Conservation (phyloP, 352 stramenopile species). For the Saprolegnia diclina region DNA sequence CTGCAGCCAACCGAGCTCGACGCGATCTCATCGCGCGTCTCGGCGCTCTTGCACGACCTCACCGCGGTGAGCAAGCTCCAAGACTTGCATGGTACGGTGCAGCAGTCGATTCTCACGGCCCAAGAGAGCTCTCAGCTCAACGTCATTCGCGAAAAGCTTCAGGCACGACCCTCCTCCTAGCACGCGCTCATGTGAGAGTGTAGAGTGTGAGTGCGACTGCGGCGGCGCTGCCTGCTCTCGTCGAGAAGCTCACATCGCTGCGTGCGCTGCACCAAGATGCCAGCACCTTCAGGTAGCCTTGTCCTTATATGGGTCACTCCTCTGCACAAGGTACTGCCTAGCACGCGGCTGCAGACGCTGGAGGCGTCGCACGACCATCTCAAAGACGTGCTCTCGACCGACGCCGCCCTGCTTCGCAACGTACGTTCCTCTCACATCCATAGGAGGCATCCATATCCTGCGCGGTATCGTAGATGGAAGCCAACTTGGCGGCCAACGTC, state of each 20-base stretch:
- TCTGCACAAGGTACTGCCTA: too few species aligned
- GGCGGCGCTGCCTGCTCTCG: slow-evolving; percentile 51
- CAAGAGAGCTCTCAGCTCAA: slow-evolving; percentile 61
- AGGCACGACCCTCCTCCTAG: neutral
- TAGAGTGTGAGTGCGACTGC: slow-evolving; percentile 51
- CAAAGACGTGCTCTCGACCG: slow-evolving; percentile 51
- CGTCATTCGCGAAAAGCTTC: slow-evolving; percentile 64
- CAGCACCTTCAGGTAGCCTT: slow-evolving; percentile 17
- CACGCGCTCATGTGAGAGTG: neutral
- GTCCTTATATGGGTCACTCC: neutral
- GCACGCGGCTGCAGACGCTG: slow-evolving; percentile 48
- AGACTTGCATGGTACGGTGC: slow-evolving; percentile 48
- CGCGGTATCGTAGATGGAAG: slow-evolving; percentile 47
- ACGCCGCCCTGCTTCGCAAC: slow-evolving; percentile 57
- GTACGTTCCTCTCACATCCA: slow-evolving; percentile 35
- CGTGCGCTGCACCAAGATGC: slow-evolving; percentile 65
- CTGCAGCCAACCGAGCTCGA: slow-evolving; percentile 75
- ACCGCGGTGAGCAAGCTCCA: slow-evolving; percentile 75
- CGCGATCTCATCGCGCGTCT: slow-evolving; percentile 68
- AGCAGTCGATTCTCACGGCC: slow-evolving; percentile 48
- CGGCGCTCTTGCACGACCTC: slow-evolving; percentile 69
- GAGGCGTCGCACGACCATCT: slow-evolving; percentile 56
- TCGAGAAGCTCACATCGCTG: slow-evolving; percentile 66
- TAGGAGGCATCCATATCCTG: too few species aligned
- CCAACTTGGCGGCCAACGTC: slow-evolving; percentile 64